Conservation (phyloP, 345 rosid genomes). For the Aethionema arabicum region DNA sequence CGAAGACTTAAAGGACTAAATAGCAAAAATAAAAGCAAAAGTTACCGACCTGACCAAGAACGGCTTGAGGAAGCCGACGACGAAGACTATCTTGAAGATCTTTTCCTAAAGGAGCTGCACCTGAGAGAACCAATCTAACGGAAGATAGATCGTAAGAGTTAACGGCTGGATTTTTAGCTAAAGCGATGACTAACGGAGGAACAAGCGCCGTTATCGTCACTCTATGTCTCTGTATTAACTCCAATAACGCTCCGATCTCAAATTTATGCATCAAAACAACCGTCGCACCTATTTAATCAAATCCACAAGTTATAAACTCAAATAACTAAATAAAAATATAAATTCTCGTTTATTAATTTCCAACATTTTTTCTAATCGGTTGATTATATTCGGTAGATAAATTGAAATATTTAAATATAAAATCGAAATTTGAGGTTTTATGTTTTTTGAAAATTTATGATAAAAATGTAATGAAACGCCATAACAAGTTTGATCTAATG, state of each 20-base stretch:
- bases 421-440: too few relatives aligned
- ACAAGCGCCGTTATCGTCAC: constrained; percentile 83
- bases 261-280: constrained; percentile 88
- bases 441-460: not conserved
- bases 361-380: too few relatives aligned
- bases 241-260: constrained; percentile 68
- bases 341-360: too few relatives aligned
- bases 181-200: constrained; percentile 81
- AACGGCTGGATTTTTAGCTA: constrained; percentile 74
- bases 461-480: too few relatives aligned
- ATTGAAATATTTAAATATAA: too few relatives aligned
- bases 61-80: constrained; percentile 67
- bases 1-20: not conserved
- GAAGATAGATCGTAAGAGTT: constrained; percentile 66
- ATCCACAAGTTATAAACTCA: too few relatives aligned
- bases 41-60: constrained; percentile 69
- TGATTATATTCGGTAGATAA: too few relatives aligned
- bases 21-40: not conserved
- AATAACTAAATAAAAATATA: too few relatives aligned
- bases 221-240: constrained; percentile 64
- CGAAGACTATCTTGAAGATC: constrained; percentile 78
- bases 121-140: constrained; percentile 73
- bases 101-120: constrained; percentile 94
- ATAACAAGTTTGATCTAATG: too few relatives aligned
- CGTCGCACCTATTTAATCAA: constrained; percentile 47